Evolutionary conservation across 139 green algal species (phyloP).

Genomic region (Chlamydomonas schloesseri): DNA sequence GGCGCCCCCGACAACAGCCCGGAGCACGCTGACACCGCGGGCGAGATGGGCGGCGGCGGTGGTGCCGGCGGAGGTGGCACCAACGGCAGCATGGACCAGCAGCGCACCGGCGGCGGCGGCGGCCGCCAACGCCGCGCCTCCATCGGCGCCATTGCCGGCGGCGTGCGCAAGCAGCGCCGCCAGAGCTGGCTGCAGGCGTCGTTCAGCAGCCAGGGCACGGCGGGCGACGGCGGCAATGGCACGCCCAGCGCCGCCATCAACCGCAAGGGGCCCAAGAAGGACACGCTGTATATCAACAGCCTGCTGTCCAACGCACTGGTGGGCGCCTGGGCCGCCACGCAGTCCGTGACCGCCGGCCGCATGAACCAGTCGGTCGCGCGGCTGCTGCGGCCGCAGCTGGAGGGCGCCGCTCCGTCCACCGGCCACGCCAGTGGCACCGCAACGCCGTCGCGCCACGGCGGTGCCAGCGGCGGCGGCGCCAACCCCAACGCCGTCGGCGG

Average conservation of each 20-base stretch:
- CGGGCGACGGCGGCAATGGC: not conserved
- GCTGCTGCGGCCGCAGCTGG: not conserved
- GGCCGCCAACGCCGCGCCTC: not conserved
- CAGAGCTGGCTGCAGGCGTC: slow-evolving; percentile 21
- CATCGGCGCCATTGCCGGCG: not conserved
- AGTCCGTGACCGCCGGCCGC: slow-evolving; percentile 8
- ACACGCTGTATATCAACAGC: slow-evolving; percentile 32
- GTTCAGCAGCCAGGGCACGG: not conserved
- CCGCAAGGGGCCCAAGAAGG: not conserved
- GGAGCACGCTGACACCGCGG: not conserved
- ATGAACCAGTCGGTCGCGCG: not conserved
- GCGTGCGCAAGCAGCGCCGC: not conserved
- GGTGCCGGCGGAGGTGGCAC: too few relatives aligned
- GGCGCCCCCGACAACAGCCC: not conserved
- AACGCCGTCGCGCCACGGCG: not conserved
- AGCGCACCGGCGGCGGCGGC: not conserved
- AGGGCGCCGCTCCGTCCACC: not conserved
- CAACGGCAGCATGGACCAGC: too few relatives aligned
- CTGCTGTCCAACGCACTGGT: slow-evolving; percentile 41
- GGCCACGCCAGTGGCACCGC: not conserved
- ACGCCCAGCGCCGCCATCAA: not conserved
- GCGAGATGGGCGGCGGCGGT: too few relatives aligned
- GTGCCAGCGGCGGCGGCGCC: too few relatives aligned
- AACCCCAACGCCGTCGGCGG: too few relatives aligned
- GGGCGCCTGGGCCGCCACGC: slow-evolving; percentile 8